Percentiles rank a stretch among this genome's conserved stretches.
Conservation (phyloP, 371 early-diverging fungal genomes). For the Mortierella sp. region DNA sequence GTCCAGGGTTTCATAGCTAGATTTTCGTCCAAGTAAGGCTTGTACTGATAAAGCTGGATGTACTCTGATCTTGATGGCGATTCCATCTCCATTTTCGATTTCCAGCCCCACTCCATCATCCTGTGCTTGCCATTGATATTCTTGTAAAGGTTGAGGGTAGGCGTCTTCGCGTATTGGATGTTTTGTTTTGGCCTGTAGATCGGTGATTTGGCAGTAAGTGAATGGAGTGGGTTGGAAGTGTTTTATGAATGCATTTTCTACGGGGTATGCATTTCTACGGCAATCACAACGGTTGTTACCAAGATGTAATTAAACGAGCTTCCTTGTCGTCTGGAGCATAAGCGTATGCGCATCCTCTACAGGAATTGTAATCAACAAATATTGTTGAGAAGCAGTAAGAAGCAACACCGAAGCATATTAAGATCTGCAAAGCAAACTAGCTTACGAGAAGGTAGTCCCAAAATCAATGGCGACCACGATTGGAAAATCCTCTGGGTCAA, state of each 20-base stretch:
- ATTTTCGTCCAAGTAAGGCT: slow-evolving; percentile 62
- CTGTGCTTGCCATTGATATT: slow-evolving; percentile 22
- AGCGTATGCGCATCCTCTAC: slow-evolving; percentile 45
- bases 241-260: background rate
- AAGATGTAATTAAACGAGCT: slow-evolving; percentile 12
- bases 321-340: slow-evolving; percentile 28
- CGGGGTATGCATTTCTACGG: background rate
- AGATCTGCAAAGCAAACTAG: background rate
- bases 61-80: slow-evolving; percentile 50
- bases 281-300: slow-evolving; percentile 15
- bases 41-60: slow-evolving; percentile 60
- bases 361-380: background rate
- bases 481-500: slow-evolving; percentile 27
- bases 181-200: slow-evolving; percentile 24
- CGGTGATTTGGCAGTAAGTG: background rate
- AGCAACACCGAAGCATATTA: background rate
- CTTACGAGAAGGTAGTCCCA: slow-evolving; percentile 44
- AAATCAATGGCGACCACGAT: slow-evolving; percentile 38
- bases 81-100: slow-evolving; percentile 59
- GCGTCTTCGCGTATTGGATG: slow-evolving; percentile 59
- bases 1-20: slow-evolving; percentile 50
- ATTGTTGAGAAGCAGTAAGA: background rate
- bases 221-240: no score
- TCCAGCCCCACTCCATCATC: slow-evolving; percentile 65
- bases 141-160: slow-evolving; percentile 57